Conservation (phyloP, 2,329 filamentous ascomycete genomes). For the Cylindrodendrum hubeiense region DNA sequence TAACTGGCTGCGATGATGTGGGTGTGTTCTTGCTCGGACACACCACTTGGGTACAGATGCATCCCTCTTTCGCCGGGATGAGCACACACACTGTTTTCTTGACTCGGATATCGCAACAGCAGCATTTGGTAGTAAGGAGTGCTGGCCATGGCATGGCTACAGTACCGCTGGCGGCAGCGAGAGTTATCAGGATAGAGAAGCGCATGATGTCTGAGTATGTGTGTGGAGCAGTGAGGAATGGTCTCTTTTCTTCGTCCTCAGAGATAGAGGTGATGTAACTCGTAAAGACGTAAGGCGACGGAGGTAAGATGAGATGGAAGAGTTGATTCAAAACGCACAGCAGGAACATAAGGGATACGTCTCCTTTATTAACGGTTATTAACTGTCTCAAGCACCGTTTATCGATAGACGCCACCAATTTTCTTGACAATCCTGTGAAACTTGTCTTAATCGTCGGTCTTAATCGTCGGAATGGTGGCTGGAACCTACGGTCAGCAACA, state of each 20-base stretch:
- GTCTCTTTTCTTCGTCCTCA: background rate
- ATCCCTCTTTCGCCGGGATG: background rate
- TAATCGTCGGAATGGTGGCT: background rate
- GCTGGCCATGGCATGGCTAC: background rate
- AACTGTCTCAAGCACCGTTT: background rate
- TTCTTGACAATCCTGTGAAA: background rate
- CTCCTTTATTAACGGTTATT: background rate
- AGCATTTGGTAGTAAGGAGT: constrained; percentile 8
- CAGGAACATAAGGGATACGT: background rate
- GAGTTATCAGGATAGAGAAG: background rate
- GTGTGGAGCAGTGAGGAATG: background rate
- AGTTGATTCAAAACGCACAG: background rate
- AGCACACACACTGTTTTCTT: constrained; percentile 13
- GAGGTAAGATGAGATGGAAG: background rate
- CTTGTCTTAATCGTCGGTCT: background rate
- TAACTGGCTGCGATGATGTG: background rate
- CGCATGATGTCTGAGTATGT: constrained; percentile 2
- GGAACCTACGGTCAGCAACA: background rate
- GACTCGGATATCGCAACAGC: constrained; percentile 27
- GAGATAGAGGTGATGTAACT: background rate
- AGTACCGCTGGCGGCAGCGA: background rate
- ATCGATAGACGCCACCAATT: background rate
- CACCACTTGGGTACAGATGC: constrained; percentile 17
- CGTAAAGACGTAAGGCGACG: background rate
- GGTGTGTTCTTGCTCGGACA: background rate